A percentile compares a stretch with the other conserved stretches of the same genome.
These are phyloP conservation scores for Plenodomus tracheiphilus DNA, from an alignment of 2,329 filamentous ascomycete species.

Conservation along the genomic window DNA sequence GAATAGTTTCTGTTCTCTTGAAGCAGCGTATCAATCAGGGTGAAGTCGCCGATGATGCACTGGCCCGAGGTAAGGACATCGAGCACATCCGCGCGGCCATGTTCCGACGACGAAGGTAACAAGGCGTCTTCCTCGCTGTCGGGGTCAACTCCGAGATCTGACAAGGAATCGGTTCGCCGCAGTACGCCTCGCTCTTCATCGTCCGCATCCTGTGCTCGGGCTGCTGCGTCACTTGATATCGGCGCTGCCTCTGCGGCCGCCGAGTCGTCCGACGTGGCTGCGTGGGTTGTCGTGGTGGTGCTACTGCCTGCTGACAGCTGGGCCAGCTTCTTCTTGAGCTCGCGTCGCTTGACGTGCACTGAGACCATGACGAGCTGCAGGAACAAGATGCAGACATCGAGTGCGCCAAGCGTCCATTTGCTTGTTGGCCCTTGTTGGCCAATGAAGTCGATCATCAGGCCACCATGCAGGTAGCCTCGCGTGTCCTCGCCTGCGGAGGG, in stretches of 20 bases:
- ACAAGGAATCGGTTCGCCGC: slow-evolving; percentile 44
- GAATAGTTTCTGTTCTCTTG: slow-evolving; percentile 48
- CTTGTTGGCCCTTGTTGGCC: slow-evolving; percentile 62
- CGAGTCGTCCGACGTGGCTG: slow-evolving; percentile 9
- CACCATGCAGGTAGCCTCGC: slow-evolving; percentile 62
- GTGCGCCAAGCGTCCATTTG: slow-evolving; percentile 54
- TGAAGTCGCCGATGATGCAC: slow-evolving; percentile 50
- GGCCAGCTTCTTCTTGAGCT: slow-evolving; percentile 47
- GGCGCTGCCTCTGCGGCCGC: slow-evolving; percentile 5
- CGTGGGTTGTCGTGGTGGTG: slow-evolving; percentile 5
- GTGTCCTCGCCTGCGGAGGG: slow-evolving; percentile 53
- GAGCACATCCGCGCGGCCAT: slow-evolving; percentile 38
- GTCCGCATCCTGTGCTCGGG: slow-evolving; percentile 58
- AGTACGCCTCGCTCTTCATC: slow-evolving; percentile 62
- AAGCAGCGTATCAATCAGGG: slow-evolving; percentile 46
- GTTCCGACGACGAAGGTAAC: slow-evolving; percentile 32
- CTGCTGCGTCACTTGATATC: slow-evolving; percentile 10
- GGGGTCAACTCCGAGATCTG: slow-evolving; percentile 47
- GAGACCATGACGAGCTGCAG: slow-evolving; percentile 63
- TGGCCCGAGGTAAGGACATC: slow-evolving; percentile 53
- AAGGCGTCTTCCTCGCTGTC: slow-evolving; percentile 38
- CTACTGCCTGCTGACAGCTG: slow-evolving; percentile 28
- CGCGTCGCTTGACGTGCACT: slow-evolving; percentile 56
- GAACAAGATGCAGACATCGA: slow-evolving; percentile 59
- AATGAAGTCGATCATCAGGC: slow-evolving; percentile 66